Evolutionary conservation across 148 eudicot genomes (phyloP), one percentile per base, ranked within the genome.

Genomic region (Camellia granthamiana): DNA sequence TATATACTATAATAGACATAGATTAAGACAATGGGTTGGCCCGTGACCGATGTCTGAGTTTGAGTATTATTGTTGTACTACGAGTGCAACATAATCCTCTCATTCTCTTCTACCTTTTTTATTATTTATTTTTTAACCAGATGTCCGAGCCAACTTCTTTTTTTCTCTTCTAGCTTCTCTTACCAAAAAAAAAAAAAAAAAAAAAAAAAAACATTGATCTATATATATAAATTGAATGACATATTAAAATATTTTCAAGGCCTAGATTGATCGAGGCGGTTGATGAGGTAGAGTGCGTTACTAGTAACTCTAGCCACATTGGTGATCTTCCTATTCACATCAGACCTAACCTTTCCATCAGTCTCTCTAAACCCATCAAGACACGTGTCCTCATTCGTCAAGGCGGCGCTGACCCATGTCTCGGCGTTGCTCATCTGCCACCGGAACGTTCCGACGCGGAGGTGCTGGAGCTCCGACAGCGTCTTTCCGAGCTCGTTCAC

Each of bases 381-480:
- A 69, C 93, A 90, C 30, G 91, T 86, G 75, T 86, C 89, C 78
- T 88, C 87, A 47, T 88, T 79, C 2, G 92, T 90, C 83, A 90
- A 49, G 38, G 92, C 92, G 11, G 93, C 93, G 77, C 93, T 88
- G 47, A 87, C 91, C 93, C 93, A 90, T 23, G 93, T 90, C 89
- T 90, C 86, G 2, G 82, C 91, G 72, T 90, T 87, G 83, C 89
- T 90, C 91, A 90, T 88, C 69, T 86, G 89, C 93, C 93, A 88
- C 81, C 81, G 13, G 82, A 82, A 88, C 10, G 80, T 69, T 8
- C 77, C 85, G 30, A 83, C 70, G 54, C 79, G 69, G 14, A 90
- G 82, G 19, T 78, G 79, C 87, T 77, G 76, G 43, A 90, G 87
- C 81, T 89, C 92, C 69, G 77, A 30, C 80, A 88, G 75, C 10